Conservation (phyloP, 2,329 filamentous ascomycete genomes). For the Biscogniauxia sp. region DNA sequence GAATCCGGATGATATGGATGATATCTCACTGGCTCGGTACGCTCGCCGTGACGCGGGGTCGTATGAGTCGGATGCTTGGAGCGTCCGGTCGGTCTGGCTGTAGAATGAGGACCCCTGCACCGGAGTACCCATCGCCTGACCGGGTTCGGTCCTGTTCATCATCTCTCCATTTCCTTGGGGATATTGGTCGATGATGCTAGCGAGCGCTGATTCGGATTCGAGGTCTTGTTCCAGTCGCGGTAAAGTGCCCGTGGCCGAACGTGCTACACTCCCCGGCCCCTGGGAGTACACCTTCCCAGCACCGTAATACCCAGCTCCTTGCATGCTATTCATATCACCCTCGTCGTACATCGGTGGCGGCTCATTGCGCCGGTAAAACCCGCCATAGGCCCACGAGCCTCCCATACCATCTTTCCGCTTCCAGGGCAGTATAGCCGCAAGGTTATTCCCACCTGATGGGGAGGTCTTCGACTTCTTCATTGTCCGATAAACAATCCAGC, state of each 20-base stretch:
- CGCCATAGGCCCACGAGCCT: constrained; percentile 10
- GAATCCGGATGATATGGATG: constrained; percentile 63
- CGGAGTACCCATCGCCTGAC: constrained; percentile 34
- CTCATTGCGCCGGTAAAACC: constrained; percentile 21
- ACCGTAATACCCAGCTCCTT: constrained; percentile 22
- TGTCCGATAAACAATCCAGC: constrained; percentile 44
- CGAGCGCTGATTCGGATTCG: constrained; percentile 16
- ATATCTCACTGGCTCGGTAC: constrained; percentile 49
- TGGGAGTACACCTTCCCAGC: constrained; percentile 20
- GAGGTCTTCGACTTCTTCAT: constrained; percentile 26
- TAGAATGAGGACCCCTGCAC: constrained; percentile 36
- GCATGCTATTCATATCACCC: constrained; percentile 22
- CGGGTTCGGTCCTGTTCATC: constrained; percentile 25
- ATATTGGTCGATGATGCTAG: constrained; percentile 26
- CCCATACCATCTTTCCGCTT: constrained; percentile 15
- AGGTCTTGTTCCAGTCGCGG: constrained; percentile 14
- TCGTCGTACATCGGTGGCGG: constrained; percentile 27
- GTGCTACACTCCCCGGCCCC: constrained; percentile 14
- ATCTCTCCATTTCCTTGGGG: constrained; percentile 27
- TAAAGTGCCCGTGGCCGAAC: constrained; percentile 17
- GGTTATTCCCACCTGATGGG: constrained; percentile 22
- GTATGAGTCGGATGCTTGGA: constrained; percentile 37
- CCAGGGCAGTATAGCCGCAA: constrained; percentile 21
- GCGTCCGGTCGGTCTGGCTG: constrained; percentile 39
- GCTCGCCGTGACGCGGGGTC: constrained; percentile 34